Evolutionary conservation across 2,329 filamentous ascomycete genomes (phyloP).

Genomic region (Verticillium nubilum): DNA sequence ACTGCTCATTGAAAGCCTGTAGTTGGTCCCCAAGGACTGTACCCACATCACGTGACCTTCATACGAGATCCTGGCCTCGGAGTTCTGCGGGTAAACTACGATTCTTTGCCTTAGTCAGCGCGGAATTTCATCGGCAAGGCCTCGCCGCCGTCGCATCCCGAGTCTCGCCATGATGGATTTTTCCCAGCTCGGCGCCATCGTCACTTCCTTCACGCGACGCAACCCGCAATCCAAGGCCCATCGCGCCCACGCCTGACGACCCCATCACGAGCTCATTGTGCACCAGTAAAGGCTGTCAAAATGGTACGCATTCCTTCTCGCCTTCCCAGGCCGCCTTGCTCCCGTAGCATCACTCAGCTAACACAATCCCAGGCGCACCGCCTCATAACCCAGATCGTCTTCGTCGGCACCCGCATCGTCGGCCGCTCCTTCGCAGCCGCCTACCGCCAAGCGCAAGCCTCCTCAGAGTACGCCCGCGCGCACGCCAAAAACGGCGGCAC

Average conservation of each 20-base stretch:
- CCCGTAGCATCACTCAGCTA: background rate
- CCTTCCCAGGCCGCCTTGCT: too few relatives aligned
- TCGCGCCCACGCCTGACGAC: background rate
- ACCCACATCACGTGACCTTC: too few relatives aligned
- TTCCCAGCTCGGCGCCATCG: background rate
- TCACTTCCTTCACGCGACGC: background rate
- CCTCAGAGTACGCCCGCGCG: constrained; percentile 73
- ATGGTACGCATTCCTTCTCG: constrained; percentile 8
- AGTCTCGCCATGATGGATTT: background rate
- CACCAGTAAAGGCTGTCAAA: background rate
- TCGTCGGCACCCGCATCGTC: constrained; percentile 86
- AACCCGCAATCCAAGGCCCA: background rate
- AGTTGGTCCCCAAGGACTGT: too few relatives aligned
- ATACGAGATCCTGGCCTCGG: too few relatives aligned
- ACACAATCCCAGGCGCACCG: constrained; percentile 9
- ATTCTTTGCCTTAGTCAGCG: background rate
- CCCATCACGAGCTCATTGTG: background rate
- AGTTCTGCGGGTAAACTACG: too few relatives aligned
- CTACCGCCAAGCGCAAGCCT: constrained; percentile 89
- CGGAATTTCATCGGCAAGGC: background rate
- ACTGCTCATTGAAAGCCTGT: too few relatives aligned
- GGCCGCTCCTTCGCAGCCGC: constrained; percentile 90
- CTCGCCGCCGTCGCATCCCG: background rate
- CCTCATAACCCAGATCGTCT: constrained; percentile 83
- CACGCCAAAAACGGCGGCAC: constrained; percentile 54